Conservation (phyloP, 2,329 filamentous ascomycete genomes). For the Epicoccum nigrum region DNA sequence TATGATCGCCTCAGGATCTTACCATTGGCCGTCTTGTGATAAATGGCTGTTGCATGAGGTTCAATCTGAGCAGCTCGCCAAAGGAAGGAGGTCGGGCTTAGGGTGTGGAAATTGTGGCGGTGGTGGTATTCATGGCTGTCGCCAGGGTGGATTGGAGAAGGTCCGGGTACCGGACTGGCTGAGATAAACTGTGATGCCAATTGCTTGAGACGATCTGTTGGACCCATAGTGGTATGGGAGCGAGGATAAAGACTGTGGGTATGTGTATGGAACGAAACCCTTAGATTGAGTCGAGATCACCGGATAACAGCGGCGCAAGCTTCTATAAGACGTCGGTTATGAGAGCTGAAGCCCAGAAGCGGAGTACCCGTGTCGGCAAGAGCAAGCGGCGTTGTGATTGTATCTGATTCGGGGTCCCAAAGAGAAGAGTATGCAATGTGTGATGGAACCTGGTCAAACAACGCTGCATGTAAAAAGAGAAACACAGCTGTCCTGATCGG, state of each 20-base stretch:
- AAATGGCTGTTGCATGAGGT: slow-evolving; percentile 78
- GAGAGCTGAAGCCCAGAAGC: slow-evolving; percentile 17
- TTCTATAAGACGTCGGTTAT: slow-evolving; percentile 16
- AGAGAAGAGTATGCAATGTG: background rate
- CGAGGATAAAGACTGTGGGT: background rate
- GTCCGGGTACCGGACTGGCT: slow-evolving; percentile 35
- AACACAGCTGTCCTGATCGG: background rate
- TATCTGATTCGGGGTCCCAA: background rate
- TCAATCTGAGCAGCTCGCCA: slow-evolving; percentile 87
- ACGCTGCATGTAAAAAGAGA: background rate
- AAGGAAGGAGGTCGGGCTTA: slow-evolving; percentile 87
- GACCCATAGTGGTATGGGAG: slow-evolving; percentile 13
- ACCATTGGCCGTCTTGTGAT: slow-evolving; percentile 81
- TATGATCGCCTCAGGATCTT: slow-evolving; percentile 78
- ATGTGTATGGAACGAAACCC: background rate
- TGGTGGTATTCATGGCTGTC: slow-evolving; percentile 52
- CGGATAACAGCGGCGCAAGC: background rate
- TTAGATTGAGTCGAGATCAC: background rate
- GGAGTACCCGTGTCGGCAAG: slow-evolving; percentile 19
- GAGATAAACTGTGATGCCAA: slow-evolving; percentile 48
- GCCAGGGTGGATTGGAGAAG: slow-evolving; percentile 46
- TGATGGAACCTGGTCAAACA: background rate
- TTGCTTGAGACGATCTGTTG: slow-evolving; percentile 42
- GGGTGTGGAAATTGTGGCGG: slow-evolving; percentile 70
- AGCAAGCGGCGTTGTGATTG: slow-evolving; percentile 4